Evolutionary conservation across 2,329 filamentous ascomycete species (phyloP).

Genomic region (Colletotrichum ledebouriae): DNA sequence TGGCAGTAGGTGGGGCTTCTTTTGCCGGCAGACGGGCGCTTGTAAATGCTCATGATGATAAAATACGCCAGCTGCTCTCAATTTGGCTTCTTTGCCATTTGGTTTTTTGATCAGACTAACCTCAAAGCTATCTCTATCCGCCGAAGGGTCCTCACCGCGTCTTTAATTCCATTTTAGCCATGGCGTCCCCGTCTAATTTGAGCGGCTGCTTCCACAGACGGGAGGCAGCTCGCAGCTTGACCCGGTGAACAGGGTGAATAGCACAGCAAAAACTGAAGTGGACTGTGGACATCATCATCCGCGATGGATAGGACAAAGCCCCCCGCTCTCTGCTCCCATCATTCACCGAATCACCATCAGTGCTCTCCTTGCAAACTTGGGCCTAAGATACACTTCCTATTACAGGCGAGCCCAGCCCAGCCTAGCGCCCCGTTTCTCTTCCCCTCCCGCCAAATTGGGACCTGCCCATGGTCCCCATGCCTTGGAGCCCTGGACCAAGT

Average conservation of each 20-base stretch:
- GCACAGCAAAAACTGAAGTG: slow-evolving; percentile 14
- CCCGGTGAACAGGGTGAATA: neutral
- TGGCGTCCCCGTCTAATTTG: slow-evolving; percentile 14
- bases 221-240: neutral
- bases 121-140: slow-evolving; percentile 5
- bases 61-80: slow-evolving; percentile 1
- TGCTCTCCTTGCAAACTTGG: slow-evolving; percentile 18
- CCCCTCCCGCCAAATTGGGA: slow-evolving; percentile 41
- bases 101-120: slow-evolving; percentile 17
- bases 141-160: slow-evolving; percentile 29
- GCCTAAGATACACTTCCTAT: slow-evolving; percentile 10
- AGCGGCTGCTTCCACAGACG: neutral
- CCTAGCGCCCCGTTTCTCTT: slow-evolving; percentile 36
- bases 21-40: slow-evolving; percentile 11
- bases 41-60: slow-evolving; percentile 14
- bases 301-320: slow-evolving; percentile 10
- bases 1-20: slow-evolving; percentile 14
- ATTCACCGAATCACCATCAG: slow-evolving; percentile 10
- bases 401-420: slow-evolving; percentile 35
- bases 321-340: slow-evolving; percentile 12
- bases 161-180: slow-evolving; percentile 18
- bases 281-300: neutral
- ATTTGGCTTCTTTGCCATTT: slow-evolving; percentile 26
- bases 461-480: slow-evolving; percentile 30
- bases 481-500: slow-evolving; percentile 12